Evolutionary conservation across 345 rosid species (phyloP), one percentile per base, ranked within the genome.

Genomic region (Angophora floribunda): DNA sequence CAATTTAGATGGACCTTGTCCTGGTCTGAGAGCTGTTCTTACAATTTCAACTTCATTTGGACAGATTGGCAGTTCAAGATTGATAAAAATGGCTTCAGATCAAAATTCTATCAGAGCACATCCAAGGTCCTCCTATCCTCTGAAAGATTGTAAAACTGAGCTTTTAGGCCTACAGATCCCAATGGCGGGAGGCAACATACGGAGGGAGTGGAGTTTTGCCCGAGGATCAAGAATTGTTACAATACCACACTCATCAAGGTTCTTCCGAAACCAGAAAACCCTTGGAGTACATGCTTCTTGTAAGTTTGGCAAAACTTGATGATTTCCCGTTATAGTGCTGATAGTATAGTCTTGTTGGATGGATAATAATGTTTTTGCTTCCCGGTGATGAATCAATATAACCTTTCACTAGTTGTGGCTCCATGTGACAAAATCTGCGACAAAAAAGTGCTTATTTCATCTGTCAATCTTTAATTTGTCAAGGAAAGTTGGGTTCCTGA

Each of bases 271-370:
- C 88, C 93, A 65, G 86, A 96, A 92, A 88, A 32, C 86, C 89
- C 85, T 90, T 4, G 30, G 89, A 86, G 89, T 94, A 84, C 92
- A 89, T 75, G 97, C 99, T 92, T 96, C 99, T 91, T 97, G 99
- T 96, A 94, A 93, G 90, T 85, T 86, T 36, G n/a, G 86, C 88
- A 87, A 47, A 67, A 36, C 21, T 51, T 65, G 14, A 41, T 0
- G 7, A 26, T 36, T 36, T 70, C 82, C 36, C 1, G 26, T 36
- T 17, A 21, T 41, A 17, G 44, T 3, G 1, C 22, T 32, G 22
- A 41, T 75, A 5, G 7, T 41, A 9, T 36, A 17, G 82, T 75
- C 63, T 24, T 57, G n/a, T 22, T 22, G 63, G 63, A 57, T 57
- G 28, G 63, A 57, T 24, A 24, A 57, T 22, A 57, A 22, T 57